Evolutionary conservation across 2,329 filamentous ascomycete species (phyloP).

Genomic region (Colletotrichum australisinense): DNA sequence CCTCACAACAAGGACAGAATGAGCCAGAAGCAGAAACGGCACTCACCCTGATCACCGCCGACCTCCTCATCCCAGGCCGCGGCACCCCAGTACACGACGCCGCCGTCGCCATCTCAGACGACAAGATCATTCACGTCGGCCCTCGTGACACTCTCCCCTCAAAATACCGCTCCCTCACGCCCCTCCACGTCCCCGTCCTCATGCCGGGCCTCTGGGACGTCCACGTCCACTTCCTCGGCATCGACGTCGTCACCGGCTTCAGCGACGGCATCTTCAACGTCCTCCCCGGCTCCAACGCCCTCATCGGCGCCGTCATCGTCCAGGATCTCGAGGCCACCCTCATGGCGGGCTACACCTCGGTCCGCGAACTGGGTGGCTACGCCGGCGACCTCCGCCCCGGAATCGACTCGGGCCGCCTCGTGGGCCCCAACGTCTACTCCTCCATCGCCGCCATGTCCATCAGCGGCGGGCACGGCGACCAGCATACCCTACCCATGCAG

Average conservation of each 20-base stretch:
- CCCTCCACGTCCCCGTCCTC: conserved; percentile 52
- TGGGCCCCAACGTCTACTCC: conserved; percentile 62
- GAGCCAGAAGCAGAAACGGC: not conserved
- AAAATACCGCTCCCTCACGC: conserved; percentile 44
- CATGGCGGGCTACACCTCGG: conserved; percentile 61
- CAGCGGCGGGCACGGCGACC: conserved; percentile 61
- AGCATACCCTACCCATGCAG: conserved; percentile 49
- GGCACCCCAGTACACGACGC: conserved; percentile 53
- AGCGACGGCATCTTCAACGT: conserved; percentile 29
- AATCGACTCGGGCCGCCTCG: conserved; percentile 55
- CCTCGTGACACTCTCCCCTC: conserved; percentile 42
- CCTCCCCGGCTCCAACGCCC: conserved; percentile 39
- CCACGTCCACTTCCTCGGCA: conserved; percentile 60
- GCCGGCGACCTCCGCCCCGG: conserved; percentile 55
- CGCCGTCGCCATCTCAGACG: conserved; percentile 51
- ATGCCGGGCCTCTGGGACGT: conserved; percentile 66
- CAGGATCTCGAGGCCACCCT: conserved; percentile 54
- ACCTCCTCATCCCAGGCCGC: conserved; percentile 59
- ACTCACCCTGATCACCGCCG: conserved; percentile 40
- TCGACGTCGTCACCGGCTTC: conserved; percentile 38
- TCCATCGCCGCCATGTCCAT: conserved; percentile 55
- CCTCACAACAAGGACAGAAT: not conserved
- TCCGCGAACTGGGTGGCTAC: conserved; percentile 61
- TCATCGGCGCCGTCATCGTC: conserved; percentile 54
- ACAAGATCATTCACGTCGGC: conserved; percentile 54